Evolutionary conservation across 345 rosid genomes (phyloP).

Genomic region (Corchorus capsularis): DNA sequence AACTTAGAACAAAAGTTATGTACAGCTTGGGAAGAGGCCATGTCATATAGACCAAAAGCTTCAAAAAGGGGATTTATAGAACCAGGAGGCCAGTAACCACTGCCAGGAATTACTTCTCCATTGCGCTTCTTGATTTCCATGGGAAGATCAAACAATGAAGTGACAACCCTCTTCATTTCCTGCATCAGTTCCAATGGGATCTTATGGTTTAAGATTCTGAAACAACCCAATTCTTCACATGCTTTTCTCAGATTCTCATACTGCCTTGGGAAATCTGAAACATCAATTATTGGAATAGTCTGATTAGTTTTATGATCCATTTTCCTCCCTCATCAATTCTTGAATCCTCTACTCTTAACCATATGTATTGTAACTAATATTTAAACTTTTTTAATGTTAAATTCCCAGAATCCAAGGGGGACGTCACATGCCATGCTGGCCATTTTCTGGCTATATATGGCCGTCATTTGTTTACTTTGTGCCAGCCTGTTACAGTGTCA

Average conservation of each 20-base stretch:
- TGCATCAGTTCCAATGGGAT: constrained; percentile 47
- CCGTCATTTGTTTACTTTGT: too few species aligned
- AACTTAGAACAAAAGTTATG: too few species aligned
- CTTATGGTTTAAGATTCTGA: constrained; percentile 70
- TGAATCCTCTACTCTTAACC: neutral
- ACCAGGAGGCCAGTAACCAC: constrained; percentile 49
- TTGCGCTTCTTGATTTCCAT: constrained; percentile 59
- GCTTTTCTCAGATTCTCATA: constrained; percentile 51
- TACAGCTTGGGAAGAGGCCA: too few species aligned
- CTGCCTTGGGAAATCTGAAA: constrained; percentile 46
- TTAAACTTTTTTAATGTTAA: too few species aligned
- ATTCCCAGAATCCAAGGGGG: too few species aligned
- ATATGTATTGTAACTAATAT: neutral
- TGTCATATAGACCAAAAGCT: too few species aligned
- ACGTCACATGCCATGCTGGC: too few species aligned
- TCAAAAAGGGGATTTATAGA: too few species aligned
- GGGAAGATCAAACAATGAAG: constrained; percentile 68
- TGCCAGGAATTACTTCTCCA: constrained; percentile 60
- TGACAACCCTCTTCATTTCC: constrained; percentile 69
- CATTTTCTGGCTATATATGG: too few species aligned
- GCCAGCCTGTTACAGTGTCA: too few species aligned
- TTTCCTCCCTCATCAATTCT: neutral
- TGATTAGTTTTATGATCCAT: constrained; percentile 8
- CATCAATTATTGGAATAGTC: constrained; percentile 47
- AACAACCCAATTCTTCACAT: constrained; percentile 78